Percentiles rank a stretch among this genome's conserved stretches.
Evolutionary conservation across 1,284 basidiomycete genomes (phyloP).

Genomic region (Volvariella volvacea): DNA sequence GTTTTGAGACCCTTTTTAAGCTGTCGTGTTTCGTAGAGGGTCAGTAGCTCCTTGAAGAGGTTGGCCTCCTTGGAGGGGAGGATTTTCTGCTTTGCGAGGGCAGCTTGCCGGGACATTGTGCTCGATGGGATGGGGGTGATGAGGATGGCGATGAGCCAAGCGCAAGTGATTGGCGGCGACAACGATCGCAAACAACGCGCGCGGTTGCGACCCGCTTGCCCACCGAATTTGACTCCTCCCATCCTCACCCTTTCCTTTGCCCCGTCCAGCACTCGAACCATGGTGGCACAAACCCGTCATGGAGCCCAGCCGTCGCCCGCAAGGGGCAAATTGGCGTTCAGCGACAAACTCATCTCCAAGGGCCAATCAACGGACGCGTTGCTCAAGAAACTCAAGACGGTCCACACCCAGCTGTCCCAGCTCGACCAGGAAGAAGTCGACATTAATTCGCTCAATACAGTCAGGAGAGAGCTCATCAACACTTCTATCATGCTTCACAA

Average conservation of each 20-base stretch:
- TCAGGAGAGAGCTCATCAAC: slow-evolving; percentile 77
- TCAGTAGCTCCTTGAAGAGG: slow-evolving; percentile 87
- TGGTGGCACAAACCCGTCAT: slow-evolving; percentile 69
- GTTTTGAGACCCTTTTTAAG: slow-evolving; percentile 90
- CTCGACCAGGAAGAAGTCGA: slow-evolving; percentile 89
- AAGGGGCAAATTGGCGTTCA: slow-evolving; percentile 66
- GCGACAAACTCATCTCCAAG: slow-evolving; percentile 72
- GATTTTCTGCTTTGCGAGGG: slow-evolving; percentile 31
- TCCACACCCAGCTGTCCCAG: slow-evolving; percentile 77
- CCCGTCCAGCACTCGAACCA: slow-evolving; percentile 20
- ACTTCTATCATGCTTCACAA: slow-evolving; percentile 85
- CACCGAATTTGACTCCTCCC: slow-evolving; percentile 14
- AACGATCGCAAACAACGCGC: slow-evolving; percentile 36
- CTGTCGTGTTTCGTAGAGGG: slow-evolving; percentile 85
- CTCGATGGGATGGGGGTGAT: slow-evolving; percentile 6
- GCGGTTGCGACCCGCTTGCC: slow-evolving; percentile 11
- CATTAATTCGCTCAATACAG: slow-evolving; percentile 57
- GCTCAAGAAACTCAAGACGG: slow-evolving; percentile 76
- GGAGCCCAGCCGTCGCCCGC: slow-evolving; percentile 36
- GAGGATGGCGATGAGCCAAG: slow-evolving; percentile 6
- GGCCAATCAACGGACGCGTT: slow-evolving; percentile 68
- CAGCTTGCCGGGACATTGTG: slow-evolving; percentile 29
- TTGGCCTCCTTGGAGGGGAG: slow-evolving; percentile 82
- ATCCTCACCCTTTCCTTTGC: slow-evolving; percentile 11
- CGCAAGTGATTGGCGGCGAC: too few relatives aligned